Percentiles rank a stretch among this genome's conserved stretches.
These are phyloP conservation scores for Ogataea pignaliae DNA, from an alignment of 805 yeast genomes.

Conservation along the genomic window DNA sequence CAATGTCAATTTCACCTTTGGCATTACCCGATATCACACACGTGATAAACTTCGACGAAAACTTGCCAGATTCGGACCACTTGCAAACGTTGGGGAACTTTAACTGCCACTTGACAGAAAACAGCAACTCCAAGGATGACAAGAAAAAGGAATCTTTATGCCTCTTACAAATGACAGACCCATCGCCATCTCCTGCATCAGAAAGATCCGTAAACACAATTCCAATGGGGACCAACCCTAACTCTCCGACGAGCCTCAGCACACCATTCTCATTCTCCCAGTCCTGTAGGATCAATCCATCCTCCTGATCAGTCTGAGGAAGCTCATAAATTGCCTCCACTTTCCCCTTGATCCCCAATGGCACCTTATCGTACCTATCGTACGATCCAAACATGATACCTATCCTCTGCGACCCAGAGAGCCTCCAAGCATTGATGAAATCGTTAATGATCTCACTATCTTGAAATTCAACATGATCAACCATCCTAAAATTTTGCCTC, in stretches of 20 bases:
- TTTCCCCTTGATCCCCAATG: conserved; percentile 89
- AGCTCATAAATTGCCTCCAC: conserved; percentile 95
- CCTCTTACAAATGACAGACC: conserved; percentile 86
- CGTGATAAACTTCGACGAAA: conserved; percentile 88
- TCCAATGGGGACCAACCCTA: conserved; percentile 75
- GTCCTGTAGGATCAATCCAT: conserved; percentile 62
- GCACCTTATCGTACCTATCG: conserved; percentile 73
- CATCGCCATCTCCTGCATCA: conserved; percentile 84
- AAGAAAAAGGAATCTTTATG: conserved; percentile 89
- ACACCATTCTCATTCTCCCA: conserved; percentile 55
- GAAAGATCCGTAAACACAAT: conserved; percentile 83
- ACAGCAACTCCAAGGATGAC: conserved; percentile 78
- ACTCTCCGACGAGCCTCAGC: conserved; percentile 46
- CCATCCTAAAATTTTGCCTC: conserved; percentile 89
- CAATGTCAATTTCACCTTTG: conserved; percentile 83
- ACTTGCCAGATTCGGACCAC: conserved; percentile 58
- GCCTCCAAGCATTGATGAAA: conserved; percentile 91
- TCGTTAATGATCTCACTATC: conserved; percentile 67
- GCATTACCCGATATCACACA: conserved; percentile 91
- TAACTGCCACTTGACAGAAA: conserved; percentile 78
- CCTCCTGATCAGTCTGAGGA: conserved; percentile 79
- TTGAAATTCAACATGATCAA: conserved; percentile 93
- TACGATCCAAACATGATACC: conserved; percentile 85
- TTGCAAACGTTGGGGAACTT: conserved; percentile 58
- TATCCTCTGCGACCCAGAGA: conserved; percentile 78